A percentile compares a stretch with the other conserved stretches of the same genome.
These are phyloP conservation scores for Hypoxylon sp. DNA, from an alignment of 2,329 filamentous ascomycete species.

Conservation along the genomic window DNA sequence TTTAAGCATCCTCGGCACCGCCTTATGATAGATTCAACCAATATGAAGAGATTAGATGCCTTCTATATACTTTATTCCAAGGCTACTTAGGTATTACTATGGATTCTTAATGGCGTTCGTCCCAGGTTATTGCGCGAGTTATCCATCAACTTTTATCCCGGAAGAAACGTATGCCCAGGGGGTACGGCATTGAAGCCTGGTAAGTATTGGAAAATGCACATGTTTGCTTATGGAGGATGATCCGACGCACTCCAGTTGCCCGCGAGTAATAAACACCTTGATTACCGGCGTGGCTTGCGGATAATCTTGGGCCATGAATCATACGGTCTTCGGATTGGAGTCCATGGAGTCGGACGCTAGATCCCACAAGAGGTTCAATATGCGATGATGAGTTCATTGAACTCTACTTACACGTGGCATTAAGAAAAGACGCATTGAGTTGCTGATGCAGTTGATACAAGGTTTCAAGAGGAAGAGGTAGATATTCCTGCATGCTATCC, in stretches of 20 bases:
- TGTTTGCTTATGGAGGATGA: neutral
- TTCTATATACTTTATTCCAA: neutral
- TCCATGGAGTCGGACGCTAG: neutral
- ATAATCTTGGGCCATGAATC: neutral
- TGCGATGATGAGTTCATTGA: neutral
- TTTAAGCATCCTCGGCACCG: neutral
- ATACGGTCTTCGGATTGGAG: neutral
- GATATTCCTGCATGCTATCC: neutral
- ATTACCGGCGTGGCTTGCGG: slow-evolving; percentile 1
- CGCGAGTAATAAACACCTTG: neutral
- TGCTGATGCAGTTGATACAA: neutral
- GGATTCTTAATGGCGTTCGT: neutral
- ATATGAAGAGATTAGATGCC: neutral
- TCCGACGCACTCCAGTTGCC: neutral
- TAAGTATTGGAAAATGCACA: neutral
- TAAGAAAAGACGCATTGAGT: neutral
- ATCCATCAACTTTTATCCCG: neutral
- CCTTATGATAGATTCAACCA: neutral
- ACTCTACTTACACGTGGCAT: neutral
- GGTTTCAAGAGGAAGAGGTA: slow-evolving; percentile 1
- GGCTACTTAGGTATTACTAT: neutral
- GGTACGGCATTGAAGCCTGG: neutral
- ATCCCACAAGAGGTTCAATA: neutral
- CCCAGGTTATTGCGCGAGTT: neutral
- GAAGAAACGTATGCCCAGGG: neutral